Percentiles rank a stretch among this genome's conserved stretches.
Conservation (phyloP, 345 rosid genomes). For the Psidium friedrichsthalianum region DNA sequence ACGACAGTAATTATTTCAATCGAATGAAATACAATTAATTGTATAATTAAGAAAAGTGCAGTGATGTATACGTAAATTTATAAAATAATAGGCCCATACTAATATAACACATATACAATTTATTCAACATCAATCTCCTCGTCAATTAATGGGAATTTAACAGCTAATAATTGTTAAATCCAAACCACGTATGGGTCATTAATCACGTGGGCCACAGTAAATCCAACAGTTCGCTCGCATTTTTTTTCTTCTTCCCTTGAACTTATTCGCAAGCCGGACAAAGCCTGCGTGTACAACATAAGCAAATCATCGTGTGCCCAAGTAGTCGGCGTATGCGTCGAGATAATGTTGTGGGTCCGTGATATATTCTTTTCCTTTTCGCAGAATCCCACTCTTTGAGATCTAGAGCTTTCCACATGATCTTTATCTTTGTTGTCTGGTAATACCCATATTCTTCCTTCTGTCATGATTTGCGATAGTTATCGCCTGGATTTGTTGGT, state of each 20-base stretch:
- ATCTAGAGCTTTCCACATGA: background rate
- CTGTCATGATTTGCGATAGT: background rate
- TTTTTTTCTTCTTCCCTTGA: background rate
- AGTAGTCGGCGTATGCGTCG: background rate
- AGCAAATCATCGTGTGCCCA: background rate
- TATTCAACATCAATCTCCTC: too few relatives aligned
- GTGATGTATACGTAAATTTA: too few relatives aligned
- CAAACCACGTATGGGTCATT: too few relatives aligned
- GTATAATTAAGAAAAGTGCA: too few relatives aligned
- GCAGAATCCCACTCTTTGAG: background rate
- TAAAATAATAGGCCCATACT: too few relatives aligned
- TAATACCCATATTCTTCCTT: background rate
- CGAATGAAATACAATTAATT: too few relatives aligned
- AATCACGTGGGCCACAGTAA: too few relatives aligned
- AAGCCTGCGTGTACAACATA: background rate
- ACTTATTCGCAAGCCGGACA: background rate
- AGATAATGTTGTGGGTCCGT: background rate
- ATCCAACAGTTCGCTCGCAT: background rate
- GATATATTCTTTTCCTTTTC: background rate
- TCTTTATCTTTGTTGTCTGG: background rate
- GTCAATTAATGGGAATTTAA: too few relatives aligned
- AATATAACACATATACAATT: too few relatives aligned
- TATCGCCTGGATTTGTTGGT: background rate
- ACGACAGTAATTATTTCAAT: too few relatives aligned
- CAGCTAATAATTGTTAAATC: too few relatives aligned